Base-by-base conservation (phyloP, 73 alveolate genomes). In the Paramecium sonneborni region DNA sequence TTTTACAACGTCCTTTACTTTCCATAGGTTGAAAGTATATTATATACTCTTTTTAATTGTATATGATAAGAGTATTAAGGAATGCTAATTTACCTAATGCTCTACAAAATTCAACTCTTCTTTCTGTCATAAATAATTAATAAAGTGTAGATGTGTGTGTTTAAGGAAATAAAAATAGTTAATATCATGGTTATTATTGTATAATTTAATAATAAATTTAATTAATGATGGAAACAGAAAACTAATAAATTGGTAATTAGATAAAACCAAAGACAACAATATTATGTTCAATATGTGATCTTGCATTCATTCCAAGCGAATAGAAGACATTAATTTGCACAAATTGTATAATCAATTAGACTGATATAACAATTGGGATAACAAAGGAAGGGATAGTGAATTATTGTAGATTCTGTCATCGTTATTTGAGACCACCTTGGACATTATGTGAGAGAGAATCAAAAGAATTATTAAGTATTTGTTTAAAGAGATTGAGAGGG, bases 371-470 rank as follows among this genome's bases (percentile, higher is more conserved):
- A 1, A n/a, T 56, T 35, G 94, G 94, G 7, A 88, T 88, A 10
- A 88, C 94, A 12, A 88, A 88, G 28, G 85, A 88, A 55, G 94
- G 94, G 0, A 62, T 88, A n/a, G 90, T 88, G 35, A 88, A 88
- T 72, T 88, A 57, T n/a, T 88, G 94, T 88, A 37, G 94, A 43
- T 69, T 88, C 35, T 88, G 94, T 85, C 79, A 32, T 24, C 94
- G 99, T 48, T 98, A 96, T 76, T 76, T 86, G 72, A 85, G 97
- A 9, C 99, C 99, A 14, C 99, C 99, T 68, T 98, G 99, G 99
- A 92, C 92, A 21, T 85, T 88, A 39, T 92, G 96, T 74, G 98
- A 95, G 46, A 93, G 95, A 57, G 99, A 98, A 94, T 96, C 99
- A 15, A 96, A 96, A 76, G 99, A 98, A 92, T 93, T 98, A 93